Percentiles rank a stretch among this genome's conserved stretches.
Evolutionary conservation across 192 early-diverging fungal species (phyloP).

Genomic region (Umbelopsis ramanniana): DNA sequence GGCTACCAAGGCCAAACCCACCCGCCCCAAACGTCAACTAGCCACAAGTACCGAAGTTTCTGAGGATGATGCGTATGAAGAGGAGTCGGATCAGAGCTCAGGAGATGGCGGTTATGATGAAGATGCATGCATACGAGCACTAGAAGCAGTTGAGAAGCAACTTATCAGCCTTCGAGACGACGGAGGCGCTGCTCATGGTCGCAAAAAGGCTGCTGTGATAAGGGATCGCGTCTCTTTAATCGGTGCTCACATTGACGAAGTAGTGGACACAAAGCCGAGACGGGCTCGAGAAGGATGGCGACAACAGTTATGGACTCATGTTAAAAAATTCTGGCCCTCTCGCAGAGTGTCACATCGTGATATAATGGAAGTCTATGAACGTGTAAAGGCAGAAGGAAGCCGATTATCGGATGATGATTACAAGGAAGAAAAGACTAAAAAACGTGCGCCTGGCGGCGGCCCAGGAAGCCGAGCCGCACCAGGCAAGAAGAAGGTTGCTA

Average conservation of each 20-base stretch:
- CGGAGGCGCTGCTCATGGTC: slow-evolving; percentile 36
- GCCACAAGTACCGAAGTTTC: background rate
- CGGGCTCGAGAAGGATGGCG: slow-evolving; percentile 40
- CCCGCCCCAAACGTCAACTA: background rate
- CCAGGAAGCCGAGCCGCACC: slow-evolving; percentile 12
- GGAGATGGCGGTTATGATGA: slow-evolving; percentile 59
- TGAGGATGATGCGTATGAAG: slow-evolving; percentile 21
- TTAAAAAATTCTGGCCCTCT: slow-evolving; percentile 68
- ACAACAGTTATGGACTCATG: slow-evolving; percentile 73
- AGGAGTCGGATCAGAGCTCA: slow-evolving; percentile 28
- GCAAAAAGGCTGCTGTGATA: slow-evolving; percentile 51
- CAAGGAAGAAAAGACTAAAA: slow-evolving; percentile 27
- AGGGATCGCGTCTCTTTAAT: slow-evolving; percentile 56
- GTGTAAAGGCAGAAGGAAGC: slow-evolving; percentile 45
- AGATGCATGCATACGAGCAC: slow-evolving; percentile 65
- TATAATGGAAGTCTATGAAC: slow-evolving; percentile 60
- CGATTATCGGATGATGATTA: slow-evolving; percentile 23
- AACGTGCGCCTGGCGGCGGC: too few species aligned
- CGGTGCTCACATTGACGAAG: slow-evolving; percentile 58
- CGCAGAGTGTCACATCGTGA: slow-evolving; percentile 55
- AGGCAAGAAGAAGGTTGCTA: slow-evolving; percentile 29
- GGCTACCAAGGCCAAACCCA: background rate
- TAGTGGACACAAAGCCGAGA: slow-evolving; percentile 39
- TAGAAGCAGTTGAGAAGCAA: slow-evolving; percentile 68
- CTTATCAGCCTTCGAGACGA: slow-evolving; percentile 58